Base-by-base conservation (phyloP, 345 rosid species). In the Salix koriyanagi region DNA sequence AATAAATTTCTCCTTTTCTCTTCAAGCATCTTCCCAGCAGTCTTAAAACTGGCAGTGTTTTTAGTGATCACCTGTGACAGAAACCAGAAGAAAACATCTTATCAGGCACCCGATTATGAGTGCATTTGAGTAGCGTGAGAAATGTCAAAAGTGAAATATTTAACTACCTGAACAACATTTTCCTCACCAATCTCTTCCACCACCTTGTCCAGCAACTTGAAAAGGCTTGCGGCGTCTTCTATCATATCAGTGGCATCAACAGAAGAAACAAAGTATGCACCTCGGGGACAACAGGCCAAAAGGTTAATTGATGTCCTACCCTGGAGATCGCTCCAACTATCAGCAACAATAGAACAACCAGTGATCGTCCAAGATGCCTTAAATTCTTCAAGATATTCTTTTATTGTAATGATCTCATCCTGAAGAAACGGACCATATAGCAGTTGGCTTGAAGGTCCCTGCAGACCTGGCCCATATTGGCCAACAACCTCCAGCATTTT, bases 271-370 rank as follows among this genome's bases (percentile, higher is more conserved):
- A 86, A 86, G 67, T 81, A 86, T 41, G 79, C 68, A 72, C 87
- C 86, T 34, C 72, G 84, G 18, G 87, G 86, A 46, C 86, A 86
- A 79, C 83, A 86, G 39, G 79, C 86, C 75, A 83, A 75, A 62
- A 84, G 67, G 79, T 86, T 86, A 44, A 86, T 76, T 32, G 73
- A 70, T 69, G 83, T 79, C 76, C 87, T 80, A 65, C 84, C 84
- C 50, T 79, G 77, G 11, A 66, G 26, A 77, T 84, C 82, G 1
- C 26, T 71, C 89, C 89, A 84, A 78, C 86, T 81, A 75, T 86
- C 89, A 82, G 87, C 86, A 87, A 90, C 56, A 58, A 90, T 67
- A 70, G 92, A 88, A 81, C 91, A 90, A 28, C 93, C 91, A 39
- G 91, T 82, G 28, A 69, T 81, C 56, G 81, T 77, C 91, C 93